These are phyloP conservation scores for Mercurialis annua DNA, from an alignment of 345 rosid genomes.

Conservation along the genomic window DNA sequence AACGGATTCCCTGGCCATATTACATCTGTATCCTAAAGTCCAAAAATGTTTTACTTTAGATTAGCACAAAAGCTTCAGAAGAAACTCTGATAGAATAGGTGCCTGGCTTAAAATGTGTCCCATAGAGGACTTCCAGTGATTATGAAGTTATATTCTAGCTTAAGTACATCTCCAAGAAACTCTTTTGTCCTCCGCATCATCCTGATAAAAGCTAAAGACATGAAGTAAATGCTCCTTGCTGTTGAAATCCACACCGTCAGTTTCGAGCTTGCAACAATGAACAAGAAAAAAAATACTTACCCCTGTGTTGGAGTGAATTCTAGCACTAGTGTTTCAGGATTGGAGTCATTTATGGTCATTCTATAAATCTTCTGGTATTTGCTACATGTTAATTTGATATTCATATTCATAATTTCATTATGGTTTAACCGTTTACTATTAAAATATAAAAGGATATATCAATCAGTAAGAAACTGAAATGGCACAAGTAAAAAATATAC, in stretches of 20 bases:
- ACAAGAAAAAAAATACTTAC: slow-evolving; percentile 55
- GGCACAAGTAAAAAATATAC: too few species aligned
- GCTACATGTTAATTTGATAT: slow-evolving; percentile 79
- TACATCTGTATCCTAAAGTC: slow-evolving; percentile 62
- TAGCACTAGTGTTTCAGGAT: too few species aligned
- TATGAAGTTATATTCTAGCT: slow-evolving; percentile 56
- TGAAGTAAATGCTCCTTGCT: slow-evolving; percentile 58
- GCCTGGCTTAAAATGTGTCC: too few species aligned
- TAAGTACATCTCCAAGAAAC: slow-evolving; percentile 58
- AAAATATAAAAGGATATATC: neutral
- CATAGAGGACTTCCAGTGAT: slow-evolving; percentile 73
- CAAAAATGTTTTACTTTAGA: too few species aligned
- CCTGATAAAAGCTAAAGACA: slow-evolving; percentile 60
- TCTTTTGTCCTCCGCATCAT: slow-evolving; percentile 83
- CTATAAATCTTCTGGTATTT: slow-evolving; percentile 46
- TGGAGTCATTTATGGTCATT: too few species aligned
- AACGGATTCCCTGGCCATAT: slow-evolving; percentile 76
- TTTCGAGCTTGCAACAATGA: slow-evolving; percentile 60
- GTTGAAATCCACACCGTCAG: slow-evolving; percentile 40
- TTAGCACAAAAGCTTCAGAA: too few species aligned
- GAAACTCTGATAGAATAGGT: too few species aligned
- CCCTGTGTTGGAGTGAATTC: slow-evolving; percentile 47
- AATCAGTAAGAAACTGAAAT: neutral
- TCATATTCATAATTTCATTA: slow-evolving; percentile 60
- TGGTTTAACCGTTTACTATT: slow-evolving; percentile 39